phyloP scores from a whole-genome alignment of 345 rosid genomes.

The Cardamine resedifolia region DNA sequence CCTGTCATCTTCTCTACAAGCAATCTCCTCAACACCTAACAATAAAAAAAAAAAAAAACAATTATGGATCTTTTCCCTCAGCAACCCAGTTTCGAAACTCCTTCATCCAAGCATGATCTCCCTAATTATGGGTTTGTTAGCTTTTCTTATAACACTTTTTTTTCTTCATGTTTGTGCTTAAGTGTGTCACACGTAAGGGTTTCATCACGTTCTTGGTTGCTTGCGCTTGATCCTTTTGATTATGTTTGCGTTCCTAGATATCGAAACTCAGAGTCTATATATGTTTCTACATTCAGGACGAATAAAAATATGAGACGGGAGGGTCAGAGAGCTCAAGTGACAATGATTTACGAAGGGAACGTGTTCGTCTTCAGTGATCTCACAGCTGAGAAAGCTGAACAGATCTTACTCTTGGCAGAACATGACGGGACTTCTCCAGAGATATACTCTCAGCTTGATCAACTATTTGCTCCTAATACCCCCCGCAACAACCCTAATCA shows the following conservation, averaged over 20 bases:
- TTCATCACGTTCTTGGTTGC: neutral
- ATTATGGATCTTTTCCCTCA: constrained; percentile 3
- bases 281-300: neutral
- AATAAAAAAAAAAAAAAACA: neutral
- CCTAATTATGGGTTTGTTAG: constrained; percentile 14
- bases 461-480: constrained; percentile 2
- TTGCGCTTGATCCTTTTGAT: neutral
- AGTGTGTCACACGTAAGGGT: neutral
- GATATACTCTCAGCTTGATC: constrained; percentile 25
- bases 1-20: neutral
- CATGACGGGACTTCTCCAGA: constrained; percentile 38
- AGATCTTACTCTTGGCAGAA: constrained; percentile 58
- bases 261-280: neutral
- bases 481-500: neutral
- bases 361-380: constrained; percentile 63
- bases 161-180: neutral
- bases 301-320: neutral
- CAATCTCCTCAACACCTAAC: neutral
- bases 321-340: constrained; percentile 42
- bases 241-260: neutral
- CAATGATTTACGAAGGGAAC: constrained; percentile 70
- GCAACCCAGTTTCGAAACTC: constrained; percentile 5
- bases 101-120: neutral
- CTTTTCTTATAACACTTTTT: neutral
- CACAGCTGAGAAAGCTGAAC: constrained; percentile 66